Evolutionary conservation across 2,329 filamentous ascomycete species (phyloP), one percentile per base, ranked within the genome.

Genomic region (Escovopsis sp.): DNA sequence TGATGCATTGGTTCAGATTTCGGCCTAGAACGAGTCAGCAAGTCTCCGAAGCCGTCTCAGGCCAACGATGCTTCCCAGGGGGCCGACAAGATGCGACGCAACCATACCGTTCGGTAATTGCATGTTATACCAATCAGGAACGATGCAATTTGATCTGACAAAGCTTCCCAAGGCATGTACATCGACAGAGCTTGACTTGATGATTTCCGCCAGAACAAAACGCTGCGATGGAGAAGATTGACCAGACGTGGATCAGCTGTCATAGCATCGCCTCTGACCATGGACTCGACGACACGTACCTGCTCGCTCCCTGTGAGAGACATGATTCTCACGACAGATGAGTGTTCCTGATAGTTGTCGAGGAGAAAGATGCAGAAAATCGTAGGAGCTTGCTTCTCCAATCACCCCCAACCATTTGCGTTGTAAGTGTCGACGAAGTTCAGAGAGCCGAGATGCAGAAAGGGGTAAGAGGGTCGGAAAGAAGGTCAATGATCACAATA

Each of bases 201-300:
- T 66, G 45, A 72, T 67, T 51, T 74, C 70, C 38, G 61, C 66
- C 37, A 74, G 60, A 40, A 73, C 55, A 47, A 71, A 71, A 42
- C 68, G 66, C 70, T 74, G 46, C 7, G 11, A 25, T 25, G 4
- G 4, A 25, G 9, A 3, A 16, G 19, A 19, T 25, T 21, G 18
- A 30, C 16, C 15, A 37, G 16, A 16, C 6, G 2, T 21, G 19
- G 2, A 11, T 14, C n/a, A 6, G 15, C 19, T 8, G 3, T 15
- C n/a, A 26, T 8, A 16, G n/a, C 11, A 19, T n/a, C 23, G 17
- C 21, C 13, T 15, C 16, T 12, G 3, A 8, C n/a, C n/a, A n/a
- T 28, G 13, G 4, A n/a, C 12, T 10, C 17, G n/a, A 5, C 9
- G 26, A 27, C 15, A 33, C 39, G 17, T 38, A 44, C 43, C 42